Evolutionary conservation across 2,329 filamentous ascomycete genomes (phyloP), one percentile per base, ranked within the genome.

Genomic region (Exophiala lecanii-corni): DNA sequence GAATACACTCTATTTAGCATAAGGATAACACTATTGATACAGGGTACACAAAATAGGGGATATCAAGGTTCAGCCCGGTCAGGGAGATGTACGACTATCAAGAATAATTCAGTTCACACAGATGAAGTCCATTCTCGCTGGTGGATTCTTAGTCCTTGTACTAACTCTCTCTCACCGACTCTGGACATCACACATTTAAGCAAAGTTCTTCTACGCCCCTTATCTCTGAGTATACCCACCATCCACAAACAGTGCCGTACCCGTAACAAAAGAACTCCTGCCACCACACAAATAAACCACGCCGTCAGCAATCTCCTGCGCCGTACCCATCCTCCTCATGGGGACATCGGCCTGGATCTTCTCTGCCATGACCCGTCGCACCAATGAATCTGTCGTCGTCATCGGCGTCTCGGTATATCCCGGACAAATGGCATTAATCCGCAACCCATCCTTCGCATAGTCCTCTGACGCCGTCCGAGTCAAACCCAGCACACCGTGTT

Each of bases 341-440:
- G 81, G 71, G 43, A 69, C 70, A 54, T 68, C 65, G 0, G 58
- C 57, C 43, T 68, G 62, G 64, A 68, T 70, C 6, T 57, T 59
- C 7, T 61, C 60, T 13, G 59, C 53, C 4, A 64, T 55, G 57
- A 88, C 84, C 0, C 88, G 87, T 54, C 78, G 84, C 51, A 83
- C 74, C 53, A 81, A 74, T 57, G 94, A 91, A 19, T 94, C 74
- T 42, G 78, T 75, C 59, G 86, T 79, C 1, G 91, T 85, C 89
- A 95, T 94, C 17, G 83, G 79, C 1, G 74, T 77, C 18, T 75
- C 63, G 25, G 76, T 74, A 48, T 77, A 74, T 0, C 73, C 73
- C 0, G 73, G 73, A 41, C 69, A 74, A 16, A 76, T 54, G 21
- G 67, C 70, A 51, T 78, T 78, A 9, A 78, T 73, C 1, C 72